These are phyloP conservation scores for Lasiosphaeria ovina DNA, from an alignment of 495 filamentous ascomycete genomes.

Conservation along the genomic window DNA sequence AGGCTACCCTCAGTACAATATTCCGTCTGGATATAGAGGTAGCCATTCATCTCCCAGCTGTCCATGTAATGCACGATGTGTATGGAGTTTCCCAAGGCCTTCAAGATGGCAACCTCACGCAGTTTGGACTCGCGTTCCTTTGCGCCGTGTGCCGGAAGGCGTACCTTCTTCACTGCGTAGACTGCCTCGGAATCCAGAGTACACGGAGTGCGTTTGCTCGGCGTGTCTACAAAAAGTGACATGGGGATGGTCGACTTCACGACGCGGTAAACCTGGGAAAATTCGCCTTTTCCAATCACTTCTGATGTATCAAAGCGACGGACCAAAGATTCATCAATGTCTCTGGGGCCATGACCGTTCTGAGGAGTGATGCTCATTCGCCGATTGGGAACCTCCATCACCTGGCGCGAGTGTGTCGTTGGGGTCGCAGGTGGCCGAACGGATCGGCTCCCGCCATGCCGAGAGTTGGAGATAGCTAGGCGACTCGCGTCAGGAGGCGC, in stretches of 20 bases:
- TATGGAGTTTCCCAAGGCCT: constrained; percentile 66
- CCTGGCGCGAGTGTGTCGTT: constrained; percentile 56
- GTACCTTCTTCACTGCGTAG: constrained; percentile 92
- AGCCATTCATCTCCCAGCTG: constrained; percentile 75
- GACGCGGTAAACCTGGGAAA: constrained; percentile 88
- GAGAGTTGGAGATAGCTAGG: constrained; percentile 65
- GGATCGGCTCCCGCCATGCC: constrained; percentile 34
- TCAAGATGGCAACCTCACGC: constrained; percentile 75
- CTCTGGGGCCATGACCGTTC: constrained; percentile 54
- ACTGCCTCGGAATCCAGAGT: constrained; percentile 52
- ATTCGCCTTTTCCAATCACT: constrained; percentile 80
- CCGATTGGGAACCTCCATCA: constrained; percentile 46
- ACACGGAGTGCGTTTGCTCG: constrained; percentile 39
- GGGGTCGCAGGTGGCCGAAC: constrained; percentile 68
- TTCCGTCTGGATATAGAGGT: constrained; percentile 95
- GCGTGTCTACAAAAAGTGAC: constrained; percentile 27
- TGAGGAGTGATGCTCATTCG: constrained; percentile 51
- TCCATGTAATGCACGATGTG: constrained; percentile 79
- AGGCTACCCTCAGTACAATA: constrained; percentile 91
- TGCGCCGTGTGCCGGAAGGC: constrained; percentile 68
- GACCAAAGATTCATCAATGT: constrained; percentile 67
- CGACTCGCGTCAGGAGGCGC: constrained; percentile 78
- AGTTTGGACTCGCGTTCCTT: constrained; percentile 75
- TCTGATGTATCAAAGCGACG: constrained; percentile 74
- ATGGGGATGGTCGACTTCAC: constrained; percentile 34